Conservation (phyloP, 1,139 yeast species). For the Pichia sp. region DNA sequence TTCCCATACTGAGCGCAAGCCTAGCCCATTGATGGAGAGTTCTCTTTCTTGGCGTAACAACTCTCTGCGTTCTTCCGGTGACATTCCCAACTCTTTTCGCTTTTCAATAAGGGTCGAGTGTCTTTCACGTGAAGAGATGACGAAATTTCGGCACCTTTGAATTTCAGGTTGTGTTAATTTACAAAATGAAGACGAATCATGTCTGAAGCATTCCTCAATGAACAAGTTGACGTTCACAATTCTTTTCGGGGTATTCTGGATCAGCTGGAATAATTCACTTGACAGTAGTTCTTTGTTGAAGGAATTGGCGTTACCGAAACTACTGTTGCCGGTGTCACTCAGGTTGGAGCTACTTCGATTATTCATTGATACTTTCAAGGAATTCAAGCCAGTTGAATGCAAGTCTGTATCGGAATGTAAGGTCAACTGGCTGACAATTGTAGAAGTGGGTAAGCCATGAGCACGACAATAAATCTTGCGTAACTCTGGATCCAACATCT, state of each 20-base stretch:
- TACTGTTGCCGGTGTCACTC: neutral
- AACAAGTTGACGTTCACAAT: constrained; percentile 66
- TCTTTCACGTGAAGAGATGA: constrained; percentile 54
- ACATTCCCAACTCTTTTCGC: constrained; percentile 30
- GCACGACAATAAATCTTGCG: constrained; percentile 28
- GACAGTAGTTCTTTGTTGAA: constrained; percentile 27
- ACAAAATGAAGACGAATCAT: constrained; percentile 33
- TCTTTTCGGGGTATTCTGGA: constrained; percentile 77
- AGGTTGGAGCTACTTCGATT: constrained; percentile 5
- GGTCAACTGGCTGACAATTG: constrained; percentile 1
- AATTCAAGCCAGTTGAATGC: constrained; percentile 1
- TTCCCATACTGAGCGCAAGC: constrained; percentile 5
- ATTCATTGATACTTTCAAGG: constrained; percentile 4
- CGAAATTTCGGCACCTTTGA: constrained; percentile 70
- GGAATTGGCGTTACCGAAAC: neutral
- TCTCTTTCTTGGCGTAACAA: constrained; percentile 27
- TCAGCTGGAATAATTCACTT: constrained; percentile 71
- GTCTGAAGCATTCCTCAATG: constrained; percentile 64
- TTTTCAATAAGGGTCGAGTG: constrained; percentile 36
- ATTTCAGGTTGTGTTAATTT: constrained; percentile 79
- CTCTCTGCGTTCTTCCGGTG: constrained; percentile 34
- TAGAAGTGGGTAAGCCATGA: constrained; percentile 11
- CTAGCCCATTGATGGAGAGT: constrained; percentile 2
- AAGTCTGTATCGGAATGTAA: constrained; percentile 13
- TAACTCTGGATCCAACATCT: constrained; percentile 65